Conservation (phyloP, 75 land plant genomes). For the Pseudotsuga menziesii region DNA sequence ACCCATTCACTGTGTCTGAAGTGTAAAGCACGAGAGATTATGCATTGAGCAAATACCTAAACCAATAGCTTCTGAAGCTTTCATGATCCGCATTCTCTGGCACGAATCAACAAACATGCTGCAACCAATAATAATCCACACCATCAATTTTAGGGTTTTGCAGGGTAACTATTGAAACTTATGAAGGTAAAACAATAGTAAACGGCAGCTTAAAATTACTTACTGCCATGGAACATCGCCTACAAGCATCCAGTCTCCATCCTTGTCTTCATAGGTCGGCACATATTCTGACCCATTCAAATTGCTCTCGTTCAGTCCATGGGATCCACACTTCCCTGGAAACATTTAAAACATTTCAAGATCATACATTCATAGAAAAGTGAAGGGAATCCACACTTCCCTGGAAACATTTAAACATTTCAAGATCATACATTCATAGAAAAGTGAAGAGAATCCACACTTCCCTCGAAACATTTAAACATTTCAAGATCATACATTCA, state of each 20-base stretch:
- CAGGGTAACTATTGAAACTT: background rate
- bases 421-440: too few relatives aligned
- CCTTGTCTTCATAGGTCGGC: conserved; percentile 85
- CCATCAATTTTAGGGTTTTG: background rate
- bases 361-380: too few relatives aligned
- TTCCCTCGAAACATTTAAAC: too few relatives aligned
- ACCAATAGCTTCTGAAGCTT: conserved; percentile 72
- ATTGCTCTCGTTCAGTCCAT: conserved; percentile 41
- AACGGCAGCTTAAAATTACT: conserved; percentile 11
- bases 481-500: too few relatives aligned
- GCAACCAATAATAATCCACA: conserved; percentile 6
- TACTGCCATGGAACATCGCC: conserved; percentile 96
- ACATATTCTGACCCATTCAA: conserved; percentile 74
- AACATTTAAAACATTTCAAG: too few relatives aligned
- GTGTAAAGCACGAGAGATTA: background rate
- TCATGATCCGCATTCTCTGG: conserved; percentile 74
- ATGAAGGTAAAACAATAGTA: background rate
- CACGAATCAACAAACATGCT: conserved; percentile 88
- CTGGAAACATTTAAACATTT: too few relatives aligned
- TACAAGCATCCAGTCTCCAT: conserved; percentile 89
- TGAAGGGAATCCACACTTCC: too few relatives aligned
- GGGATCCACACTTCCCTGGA: conserved; percentile 34
- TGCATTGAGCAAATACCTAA: conserved; percentile 35
- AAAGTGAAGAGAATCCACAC: too few relatives aligned
- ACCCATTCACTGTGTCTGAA: too few relatives aligned